These are phyloP conservation scores for Erodium trifolium DNA, from an alignment of 441 rosid species.

Conservation along the genomic window DNA sequence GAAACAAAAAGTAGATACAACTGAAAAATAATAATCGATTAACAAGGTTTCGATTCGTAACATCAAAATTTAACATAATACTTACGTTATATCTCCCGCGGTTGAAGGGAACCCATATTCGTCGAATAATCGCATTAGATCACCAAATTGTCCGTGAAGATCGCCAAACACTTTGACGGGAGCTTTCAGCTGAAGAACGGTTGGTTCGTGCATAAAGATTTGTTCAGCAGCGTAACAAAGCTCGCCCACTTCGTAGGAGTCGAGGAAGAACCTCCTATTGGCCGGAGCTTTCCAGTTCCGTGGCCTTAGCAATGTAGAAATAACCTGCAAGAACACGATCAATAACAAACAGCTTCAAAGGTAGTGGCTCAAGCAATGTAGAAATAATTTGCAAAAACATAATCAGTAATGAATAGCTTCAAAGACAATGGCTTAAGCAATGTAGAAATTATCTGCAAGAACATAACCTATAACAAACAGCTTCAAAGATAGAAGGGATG, in stretches of 20 bases:
- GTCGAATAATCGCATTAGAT: conserved; percentile 64
- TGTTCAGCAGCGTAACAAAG: conserved; percentile 97
- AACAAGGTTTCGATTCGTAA: no score
- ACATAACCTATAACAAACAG: neutral
- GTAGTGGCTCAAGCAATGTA: no score
- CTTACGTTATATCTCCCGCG: conserved; percentile 74
- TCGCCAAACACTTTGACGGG: conserved; percentile 89
- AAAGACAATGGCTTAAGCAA: no score
- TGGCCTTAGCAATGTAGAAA: conserved; percentile 80
- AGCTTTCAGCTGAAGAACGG: conserved; percentile 94
- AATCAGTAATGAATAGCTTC: no score
- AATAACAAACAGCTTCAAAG: no score
- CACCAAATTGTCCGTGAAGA: conserved; percentile 79
- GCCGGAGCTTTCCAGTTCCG: conserved; percentile 94
- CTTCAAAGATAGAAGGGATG: neutral
- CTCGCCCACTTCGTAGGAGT: conserved; percentile 96
- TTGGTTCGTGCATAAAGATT: conserved; percentile 87
- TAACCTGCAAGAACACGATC: conserved; percentile 52
- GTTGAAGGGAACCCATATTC: conserved; percentile 80
- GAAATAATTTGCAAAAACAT: no score
- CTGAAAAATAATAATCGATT: conserved; percentile 31
- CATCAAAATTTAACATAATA: neutral
- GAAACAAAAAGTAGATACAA: conserved; percentile 85
- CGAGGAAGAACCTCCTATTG: conserved; percentile 87
- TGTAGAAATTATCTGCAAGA: no score